Percentiles rank a stretch among this genome's conserved stretches.
phyloP scores from a whole-genome alignment of 2,329 filamentous ascomycete genomes.

The Colletotrichum incanum region DNA sequence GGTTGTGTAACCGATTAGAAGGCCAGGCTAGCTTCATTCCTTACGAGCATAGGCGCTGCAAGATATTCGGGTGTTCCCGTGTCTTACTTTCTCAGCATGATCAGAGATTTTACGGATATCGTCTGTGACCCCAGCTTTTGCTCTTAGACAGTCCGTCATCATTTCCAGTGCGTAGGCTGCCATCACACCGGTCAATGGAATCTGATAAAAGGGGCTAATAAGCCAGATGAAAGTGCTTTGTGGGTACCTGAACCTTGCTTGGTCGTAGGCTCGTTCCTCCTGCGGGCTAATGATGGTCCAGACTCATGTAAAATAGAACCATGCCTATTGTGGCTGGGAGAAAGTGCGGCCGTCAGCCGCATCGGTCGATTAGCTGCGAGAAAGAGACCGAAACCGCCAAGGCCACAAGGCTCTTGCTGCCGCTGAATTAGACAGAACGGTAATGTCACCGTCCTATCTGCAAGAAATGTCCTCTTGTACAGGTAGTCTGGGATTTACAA shows the following conservation, averaged over 20 bases:
- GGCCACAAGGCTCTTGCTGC: neutral
- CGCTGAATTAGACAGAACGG: neutral
- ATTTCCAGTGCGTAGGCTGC: neutral
- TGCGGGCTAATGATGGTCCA: constrained; percentile 11
- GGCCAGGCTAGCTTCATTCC: neutral
- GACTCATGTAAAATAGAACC: constrained; percentile 7
- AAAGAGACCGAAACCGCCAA: neutral
- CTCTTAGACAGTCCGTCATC: neutral
- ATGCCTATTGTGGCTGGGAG: constrained; percentile 12
- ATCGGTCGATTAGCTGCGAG: neutral
- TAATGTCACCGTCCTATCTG: accelerated
- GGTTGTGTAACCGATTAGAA: neutral
- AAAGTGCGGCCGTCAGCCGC: constrained; percentile 6
- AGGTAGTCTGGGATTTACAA: neutral
- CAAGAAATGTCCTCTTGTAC: neutral
- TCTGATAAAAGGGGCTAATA: constrained; percentile 3
- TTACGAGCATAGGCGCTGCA: neutral
- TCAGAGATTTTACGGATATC: neutral
- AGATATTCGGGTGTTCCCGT: neutral
- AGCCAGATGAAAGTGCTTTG: constrained; percentile 5
- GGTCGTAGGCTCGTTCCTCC: neutral
- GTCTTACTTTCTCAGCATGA: neutral
- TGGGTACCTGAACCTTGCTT: neutral
- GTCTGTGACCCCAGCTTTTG: constrained; percentile 3
- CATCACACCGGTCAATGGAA: constrained; percentile 1